phyloP scores from a whole-genome alignment of 306 rosid genomes.

The Inga laurina region DNA sequence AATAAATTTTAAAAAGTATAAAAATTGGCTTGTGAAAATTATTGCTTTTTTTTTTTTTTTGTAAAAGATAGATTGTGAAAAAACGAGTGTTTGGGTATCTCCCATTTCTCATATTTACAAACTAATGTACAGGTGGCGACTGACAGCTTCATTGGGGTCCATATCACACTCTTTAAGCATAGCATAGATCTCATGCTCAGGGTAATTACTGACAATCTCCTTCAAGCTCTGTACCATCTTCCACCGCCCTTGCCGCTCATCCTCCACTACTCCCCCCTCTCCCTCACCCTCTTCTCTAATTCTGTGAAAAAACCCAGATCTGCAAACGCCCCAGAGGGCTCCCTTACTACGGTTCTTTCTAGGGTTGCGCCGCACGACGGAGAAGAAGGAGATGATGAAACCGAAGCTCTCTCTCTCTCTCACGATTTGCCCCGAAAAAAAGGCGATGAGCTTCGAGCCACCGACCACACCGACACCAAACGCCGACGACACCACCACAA shows the following conservation, averaged over 20 bases:
- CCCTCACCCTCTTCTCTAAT: not conserved
- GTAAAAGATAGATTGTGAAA: no score
- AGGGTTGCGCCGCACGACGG: conserved; percentile 65
- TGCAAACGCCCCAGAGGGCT: conserved; percentile 30
- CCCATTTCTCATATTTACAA: no score
- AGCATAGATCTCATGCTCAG: conserved; percentile 96
- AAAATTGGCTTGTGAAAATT: no score
- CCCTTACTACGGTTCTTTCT: conserved; percentile 10
- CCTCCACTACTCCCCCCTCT: not conserved
- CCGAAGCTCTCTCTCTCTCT: no score
- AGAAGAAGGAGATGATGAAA: conserved; percentile 10
- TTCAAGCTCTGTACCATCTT: conserved; percentile 92
- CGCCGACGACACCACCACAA: no score
- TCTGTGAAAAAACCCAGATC: conserved; percentile 45
- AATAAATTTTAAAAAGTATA: no score
- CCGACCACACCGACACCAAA: no score
- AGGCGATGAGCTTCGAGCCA: no score
- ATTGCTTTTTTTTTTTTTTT: no score
- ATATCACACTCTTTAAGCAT: conserved; percentile 91
- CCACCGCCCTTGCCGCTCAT: conserved; percentile 34
- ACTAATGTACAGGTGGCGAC: conserved; percentile 98
- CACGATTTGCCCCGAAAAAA: no score
- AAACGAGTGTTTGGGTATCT: no score
- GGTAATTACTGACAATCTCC: conserved; percentile 84
- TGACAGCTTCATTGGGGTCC: conserved; percentile 99